Evolutionary conservation across 768 basidiomycete genomes (phyloP), one percentile per base, ranked within the genome.

Genomic region (Peribolospora kevripleyi): DNA sequence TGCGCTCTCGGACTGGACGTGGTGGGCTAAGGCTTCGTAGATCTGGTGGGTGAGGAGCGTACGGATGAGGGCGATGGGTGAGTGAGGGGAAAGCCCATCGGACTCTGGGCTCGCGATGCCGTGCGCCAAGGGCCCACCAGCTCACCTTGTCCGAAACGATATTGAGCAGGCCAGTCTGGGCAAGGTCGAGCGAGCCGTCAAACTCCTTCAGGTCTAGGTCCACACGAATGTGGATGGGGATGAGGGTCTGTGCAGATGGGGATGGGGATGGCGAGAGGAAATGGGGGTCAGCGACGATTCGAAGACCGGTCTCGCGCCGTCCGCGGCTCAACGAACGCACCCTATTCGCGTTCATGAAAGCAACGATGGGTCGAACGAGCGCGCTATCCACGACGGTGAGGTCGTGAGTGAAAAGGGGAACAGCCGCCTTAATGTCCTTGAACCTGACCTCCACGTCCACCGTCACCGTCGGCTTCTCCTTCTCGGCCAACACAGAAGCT

Each of bases 391-490:
- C 81, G 63, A 91, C 85, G 48, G 84, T 84, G 55, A 98, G 66
- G 64, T 93, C 84, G 48, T 73, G 74, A 41, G 86, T 79, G 70
- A 90, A 95, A 52, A 91, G 56, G 1, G 93, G 93, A 9, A 98
- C 84, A 36, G 78, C 82, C 46, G 93, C 90, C 68, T 95, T 95
- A 65, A 98, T 64, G 68, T 98, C 93, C 51, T 88, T 74, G 68
- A 98, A 95, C 57, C 93, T 71, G 60, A 98, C 64, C 69, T 97
- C 93, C 59, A 98, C 83, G 64, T 97, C 91, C 54, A 98, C 62
- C 52, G 60, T 55, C 11, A 61, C 62, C 37, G 55, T 57, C 47
- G 54, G 50, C 48, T 59, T 55, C 55, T 58, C 54, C 11, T 52
- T 51, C 10, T 48, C 48, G 1, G 54, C 54, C 39, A 42, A 25